These are phyloP conservation scores for Colletotrichum sp. DNA, from an alignment of 2,329 filamentous ascomycete genomes.

Conservation along the genomic window DNA sequence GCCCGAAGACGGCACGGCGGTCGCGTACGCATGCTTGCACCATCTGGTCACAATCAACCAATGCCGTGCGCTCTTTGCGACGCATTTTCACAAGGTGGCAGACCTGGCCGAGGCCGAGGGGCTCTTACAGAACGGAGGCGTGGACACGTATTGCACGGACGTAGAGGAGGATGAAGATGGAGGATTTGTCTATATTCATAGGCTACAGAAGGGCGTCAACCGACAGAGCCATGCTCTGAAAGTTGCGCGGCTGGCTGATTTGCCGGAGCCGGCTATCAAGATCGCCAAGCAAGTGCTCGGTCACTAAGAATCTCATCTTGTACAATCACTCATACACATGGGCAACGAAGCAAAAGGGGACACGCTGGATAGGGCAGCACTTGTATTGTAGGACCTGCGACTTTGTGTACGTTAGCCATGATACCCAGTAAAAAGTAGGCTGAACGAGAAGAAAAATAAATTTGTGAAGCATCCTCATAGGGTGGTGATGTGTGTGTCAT, in stretches of 20 bases:
- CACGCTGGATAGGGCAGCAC: not conserved
- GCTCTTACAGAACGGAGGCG: slow-evolving; percentile 39
- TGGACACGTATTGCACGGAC: slow-evolving; percentile 89
- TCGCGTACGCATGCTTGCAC: slow-evolving; percentile 87
- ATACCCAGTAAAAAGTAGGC: slow-evolving; percentile 32
- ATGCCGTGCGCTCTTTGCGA: slow-evolving; percentile 88
- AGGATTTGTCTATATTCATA: slow-evolving; percentile 87
- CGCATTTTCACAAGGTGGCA: slow-evolving; percentile 87
- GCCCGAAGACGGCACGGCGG: slow-evolving; percentile 87
- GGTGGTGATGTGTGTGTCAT: slow-evolving; percentile 63
- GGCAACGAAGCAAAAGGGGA: not conserved
- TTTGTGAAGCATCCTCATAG: slow-evolving; percentile 55
- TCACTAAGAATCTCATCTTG: not conserved
- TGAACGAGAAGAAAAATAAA: slow-evolving; percentile 25
- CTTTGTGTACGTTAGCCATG: slow-evolving; percentile 38
- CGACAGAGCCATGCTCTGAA: slow-evolving; percentile 89
- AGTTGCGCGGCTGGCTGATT: slow-evolving; percentile 85
- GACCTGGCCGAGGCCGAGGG: slow-evolving; percentile 71
- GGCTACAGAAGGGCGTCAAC: slow-evolving; percentile 81
- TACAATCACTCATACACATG: not conserved
- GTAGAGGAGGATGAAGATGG: slow-evolving; percentile 74
- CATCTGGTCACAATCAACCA: slow-evolving; percentile 81
- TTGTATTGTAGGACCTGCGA: slow-evolving; percentile 1
- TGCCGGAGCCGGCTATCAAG: slow-evolving; percentile 75
- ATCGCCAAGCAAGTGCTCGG: slow-evolving; percentile 67